A percentile compares a stretch with the other conserved stretches of the same genome.
These are phyloP conservation scores for Pyrus pyrifolia DNA, from an alignment of 306 rosid genomes.

Conservation along the genomic window DNA sequence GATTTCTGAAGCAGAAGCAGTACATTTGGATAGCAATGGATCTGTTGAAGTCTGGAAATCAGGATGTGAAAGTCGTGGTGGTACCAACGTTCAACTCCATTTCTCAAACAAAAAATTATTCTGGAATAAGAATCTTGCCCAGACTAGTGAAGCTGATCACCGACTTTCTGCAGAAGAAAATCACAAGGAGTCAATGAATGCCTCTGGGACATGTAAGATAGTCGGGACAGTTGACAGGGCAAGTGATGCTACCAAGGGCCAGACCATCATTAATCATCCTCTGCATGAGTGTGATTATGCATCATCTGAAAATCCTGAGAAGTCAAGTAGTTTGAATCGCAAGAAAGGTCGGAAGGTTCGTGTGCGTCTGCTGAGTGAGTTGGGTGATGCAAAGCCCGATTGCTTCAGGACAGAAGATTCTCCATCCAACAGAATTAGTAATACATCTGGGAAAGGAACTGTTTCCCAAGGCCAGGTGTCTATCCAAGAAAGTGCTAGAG, in stretches of 20 bases:
- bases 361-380: slow-evolving; percentile 74
- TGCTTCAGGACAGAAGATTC: slow-evolving; percentile 29
- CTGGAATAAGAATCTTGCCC: slow-evolving; percentile 32
- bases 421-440: slow-evolving; percentile 34
- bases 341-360: slow-evolving; percentile 54
- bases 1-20: slow-evolving; percentile 27
- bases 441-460: slow-evolving; percentile 34
- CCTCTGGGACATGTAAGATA: slow-evolving; percentile 16
- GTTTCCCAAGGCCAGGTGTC: slow-evolving; percentile 40
- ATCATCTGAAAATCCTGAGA: slow-evolving; percentile 40
- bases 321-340: slow-evolving; percentile 47
- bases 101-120: slow-evolving; percentile 28
- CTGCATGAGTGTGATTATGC: slow-evolving; percentile 28
- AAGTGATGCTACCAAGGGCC: slow-evolving; percentile 23
- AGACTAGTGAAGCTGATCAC: slow-evolving; percentile 33
- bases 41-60: slow-evolving; percentile 18
- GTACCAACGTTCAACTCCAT: slow-evolving; percentile 33
- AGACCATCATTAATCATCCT: slow-evolving; percentile 22
- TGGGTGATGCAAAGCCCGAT: slow-evolving; percentile 44
- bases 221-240: slow-evolving; percentile 21
- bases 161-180: slow-evolving; percentile 29
- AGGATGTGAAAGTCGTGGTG: slow-evolving; percentile 41
- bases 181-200: slow-evolving; percentile 20
- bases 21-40: slow-evolving; percentile 20
- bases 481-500: slow-evolving; percentile 39